Base-by-base conservation (phyloP, 441 rosid species). In the Erysimum pusillum region DNA sequence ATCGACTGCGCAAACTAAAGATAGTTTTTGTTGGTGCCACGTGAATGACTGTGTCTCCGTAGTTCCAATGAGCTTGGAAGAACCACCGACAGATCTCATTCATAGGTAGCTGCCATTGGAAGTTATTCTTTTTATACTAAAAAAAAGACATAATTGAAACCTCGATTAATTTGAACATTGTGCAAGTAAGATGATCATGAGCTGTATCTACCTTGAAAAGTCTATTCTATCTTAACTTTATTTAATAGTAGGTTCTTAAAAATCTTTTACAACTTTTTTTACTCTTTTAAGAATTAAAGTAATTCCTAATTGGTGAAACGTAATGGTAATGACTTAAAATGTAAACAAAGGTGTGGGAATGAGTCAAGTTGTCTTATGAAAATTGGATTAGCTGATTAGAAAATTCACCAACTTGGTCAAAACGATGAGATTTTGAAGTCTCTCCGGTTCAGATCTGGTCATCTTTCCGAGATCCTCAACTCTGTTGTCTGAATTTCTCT, bases 371-470 rank as follows among this genome's bases (percentile, higher is more conserved):
- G 80, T 57, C 17, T 17, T 52, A 34, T 63, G 25, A 71, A 54
- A 73, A 73, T 1, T 17, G 20, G 60, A 53, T 25, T 9, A 58
- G 14, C 28, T 10, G 8, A 48, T 11, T 51, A 60, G 79, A 76
- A 77, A 71, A 71, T 59, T 65, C 76, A 65, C 64, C 69, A 22
- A 59, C 10, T 39, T 65, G 64, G 77, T 72, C 77, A 71, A 77
- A 77, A 17, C 61, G 61, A 63, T 70, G 35, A 5, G 13, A 18
- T 18, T 13, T 58, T 15, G 6, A 38, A 18, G 42, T 60, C 56
- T 2, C 44, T 39, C 9, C 34, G 57, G 7, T 34, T 72, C 74
- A 78, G 81, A 78, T 78, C 81, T 72, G 57, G 13, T 54, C 63
- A 69, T 58, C 66, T 69, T 42, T 46, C 49, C 71, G 11, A 39